Base-by-base conservation (phyloP, 768 basidiomycete genomes). In the Auriscalpium microsporum region DNA sequence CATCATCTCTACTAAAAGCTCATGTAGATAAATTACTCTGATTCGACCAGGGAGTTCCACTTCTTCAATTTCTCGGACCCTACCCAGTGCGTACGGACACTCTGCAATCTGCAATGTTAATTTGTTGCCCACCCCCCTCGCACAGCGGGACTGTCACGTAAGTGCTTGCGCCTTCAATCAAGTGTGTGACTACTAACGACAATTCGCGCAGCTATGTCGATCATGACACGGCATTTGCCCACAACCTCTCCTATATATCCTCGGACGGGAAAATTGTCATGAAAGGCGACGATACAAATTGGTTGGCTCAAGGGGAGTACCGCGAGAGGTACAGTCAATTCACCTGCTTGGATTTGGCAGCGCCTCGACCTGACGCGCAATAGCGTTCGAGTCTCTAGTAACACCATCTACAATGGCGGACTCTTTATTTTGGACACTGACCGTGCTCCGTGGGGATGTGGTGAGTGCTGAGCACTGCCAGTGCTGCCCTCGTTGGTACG, bases 381-480 rank as follows among this genome's bases (percentile, higher is more conserved):
- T 55, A 88, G 92, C 61, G 85, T 95, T 55, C 84, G 92, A 45
- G 83, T 95, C 67, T 82, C 81, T 46, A 86, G 83, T 59, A 64
- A 76, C 40, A 73, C 75, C 8, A 65, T 72, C 46, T 90, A 88
- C 65, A 86, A 81, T 56, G 81, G 84, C 10, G 92, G 92, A 34
- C 73, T 95, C 19, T 91, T 94, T 65, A 78, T 95, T 56, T 74
- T 94, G 23, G 92, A 95, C 65, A 75, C 90, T 34, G 81, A 85
- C 55, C 82, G 79, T 68, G 90, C 91, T 47, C 92, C 92, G 0
- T 90, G 86, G 81, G 92, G 92, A 53, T 95, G 92, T 71, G 90
- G 90, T 82, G 72, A 54, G 79, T 70, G 49, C 34, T 40, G 8
- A n/a, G 21, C 33, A 34, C 52, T 42, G 51, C 40, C 21, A 13